Evolutionary conservation across 2,329 filamentous ascomycete genomes (phyloP).

Genomic region (Apiospora arundinis): DNA sequence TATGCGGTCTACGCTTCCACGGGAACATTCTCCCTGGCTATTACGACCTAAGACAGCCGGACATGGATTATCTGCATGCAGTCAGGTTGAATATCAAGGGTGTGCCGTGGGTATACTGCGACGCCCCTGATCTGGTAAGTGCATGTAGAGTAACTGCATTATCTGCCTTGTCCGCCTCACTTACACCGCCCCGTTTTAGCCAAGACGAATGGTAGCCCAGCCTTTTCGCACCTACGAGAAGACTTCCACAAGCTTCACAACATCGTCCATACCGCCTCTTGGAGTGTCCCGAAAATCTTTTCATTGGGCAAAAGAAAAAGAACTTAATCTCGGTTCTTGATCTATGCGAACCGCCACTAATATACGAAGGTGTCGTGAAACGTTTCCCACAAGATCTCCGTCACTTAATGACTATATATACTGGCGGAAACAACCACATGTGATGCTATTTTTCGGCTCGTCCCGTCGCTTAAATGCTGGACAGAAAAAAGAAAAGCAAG

Average conservation of each 20-base stretch:
- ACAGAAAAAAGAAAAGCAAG: not conserved
- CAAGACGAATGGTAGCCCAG: constrained; percentile 28
- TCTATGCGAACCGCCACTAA: not conserved
- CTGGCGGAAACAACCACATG: not conserved
- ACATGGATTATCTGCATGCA: constrained; percentile 4
- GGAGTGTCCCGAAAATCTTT: too few species aligned
- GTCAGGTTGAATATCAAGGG: not conserved
- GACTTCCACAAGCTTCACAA: not conserved
- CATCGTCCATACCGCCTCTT: not conserved
- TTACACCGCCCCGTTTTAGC: constrained; percentile 38
- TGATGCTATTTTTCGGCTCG: not conserved
- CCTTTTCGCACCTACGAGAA: not conserved
- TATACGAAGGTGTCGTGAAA: not conserved
- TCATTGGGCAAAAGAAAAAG: not conserved
- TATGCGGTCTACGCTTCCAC: not conserved
- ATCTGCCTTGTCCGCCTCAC: constrained; percentile 39
- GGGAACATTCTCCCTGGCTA: not conserved
- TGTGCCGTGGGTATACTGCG: constrained; percentile 4
- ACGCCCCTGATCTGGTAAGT: constrained; percentile 9
- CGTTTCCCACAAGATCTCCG: not conserved
- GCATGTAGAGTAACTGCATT: constrained; percentile 24
- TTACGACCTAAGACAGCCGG: not conserved
- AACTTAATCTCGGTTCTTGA: not conserved
- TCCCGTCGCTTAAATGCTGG: not conserved
- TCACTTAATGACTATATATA: not conserved